Base-by-base conservation (phyloP, 2,329 filamentous ascomycete genomes). In the Knoxdaviesia proteae region DNA sequence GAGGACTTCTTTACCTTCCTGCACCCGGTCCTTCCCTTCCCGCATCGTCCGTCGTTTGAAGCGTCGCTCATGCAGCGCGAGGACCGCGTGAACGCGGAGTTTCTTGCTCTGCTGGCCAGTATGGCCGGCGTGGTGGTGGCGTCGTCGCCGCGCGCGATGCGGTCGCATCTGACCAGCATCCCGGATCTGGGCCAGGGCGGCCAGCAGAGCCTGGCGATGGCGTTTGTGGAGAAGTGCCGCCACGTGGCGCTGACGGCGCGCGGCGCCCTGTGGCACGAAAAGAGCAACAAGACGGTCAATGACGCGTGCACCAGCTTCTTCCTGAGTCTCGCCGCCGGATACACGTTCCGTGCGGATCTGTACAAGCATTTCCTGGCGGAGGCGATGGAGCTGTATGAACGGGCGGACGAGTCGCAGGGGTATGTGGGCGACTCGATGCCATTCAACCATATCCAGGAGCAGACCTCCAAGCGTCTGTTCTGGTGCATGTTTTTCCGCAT, bases 1-100 rank as follows among this genome's bases (percentile, higher is more conserved):
- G 78, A 86, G 55, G 81, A 87, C 60, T 87, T 83, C 65, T 87
- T 86, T 59, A 84, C 77, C 11, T 84, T 84, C 54, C 78, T 86
- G 42, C 79, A 86, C 50, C 81, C 81, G 1, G 66, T 87, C 6
- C 73, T 72, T 45, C 81, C 81, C 0, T 86, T 87, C 45, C 81
- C 81, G 0, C 81, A 87, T 56, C 79, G 86, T 53, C 79, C 80
- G 0, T 80, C 78, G 4, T 86, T 87, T 55, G 70, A 80, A 29
- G 69, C 74, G 47, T 74, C 74, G 1, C 81, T 84, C 55, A 66
- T 67, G 6, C 68, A 68, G 43, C 67, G 80, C 34, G 72, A 81
- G 52, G 80, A 84, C 53, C 65, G 74, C 42, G 69, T 65, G 6
- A 75, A 74, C 48, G 70, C 72, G 7, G 67, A 71, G 10, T 87